Base-by-base conservation (phyloP, 768 basidiomycete genomes). In the Lactarius hatsudake region DNA sequence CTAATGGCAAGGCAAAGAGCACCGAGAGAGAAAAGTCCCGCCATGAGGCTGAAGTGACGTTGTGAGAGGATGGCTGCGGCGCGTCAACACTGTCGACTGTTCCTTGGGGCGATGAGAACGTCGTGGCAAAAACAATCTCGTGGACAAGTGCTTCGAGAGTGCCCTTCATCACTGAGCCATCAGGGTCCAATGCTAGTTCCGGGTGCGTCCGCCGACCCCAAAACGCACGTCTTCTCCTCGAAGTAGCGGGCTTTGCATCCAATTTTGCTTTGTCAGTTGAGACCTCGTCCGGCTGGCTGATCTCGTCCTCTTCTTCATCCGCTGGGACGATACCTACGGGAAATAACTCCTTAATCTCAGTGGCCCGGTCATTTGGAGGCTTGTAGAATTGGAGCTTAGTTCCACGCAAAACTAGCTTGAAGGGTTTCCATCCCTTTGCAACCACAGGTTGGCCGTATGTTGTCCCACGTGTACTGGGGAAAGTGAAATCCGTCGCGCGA, bases 321-420 rank as follows among this genome's bases (percentile, higher is more conserved):
- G 82, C 81, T 0, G 85, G 81, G 0, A 90, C 84, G 20, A 91
- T 76, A 9, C 79, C 85, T 0, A 84, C 81, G 12, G 91, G 88
- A 72, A 96, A 96, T 30, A 94, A 77, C 9, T 89, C 87, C 74
- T 87, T 90, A 61, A 94, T 81, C 0, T 81, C 88, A 2, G 80
- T 77, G 28, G 76, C 79, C 64, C 87, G 80, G 69, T 95, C 93
- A 34, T 82, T 80, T 0, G 93, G 91, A 0, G 91, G 86, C 72
- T 95, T 96, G 75, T 91, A 94, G 73, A 95, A 90, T 75, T 90
- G 89, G 59, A 96, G 72, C 75, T 95, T 95, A 15, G 89, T 85
- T 7, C 93, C 94, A 73, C 91, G 89, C 32, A 96, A 78, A 71
- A 93, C 89, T 55, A 89, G 82, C 75, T 94, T 94, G 79, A 84